Conservation (phyloP, 768 basidiomycete genomes). For the Pleurotus ostreatus region DNA sequence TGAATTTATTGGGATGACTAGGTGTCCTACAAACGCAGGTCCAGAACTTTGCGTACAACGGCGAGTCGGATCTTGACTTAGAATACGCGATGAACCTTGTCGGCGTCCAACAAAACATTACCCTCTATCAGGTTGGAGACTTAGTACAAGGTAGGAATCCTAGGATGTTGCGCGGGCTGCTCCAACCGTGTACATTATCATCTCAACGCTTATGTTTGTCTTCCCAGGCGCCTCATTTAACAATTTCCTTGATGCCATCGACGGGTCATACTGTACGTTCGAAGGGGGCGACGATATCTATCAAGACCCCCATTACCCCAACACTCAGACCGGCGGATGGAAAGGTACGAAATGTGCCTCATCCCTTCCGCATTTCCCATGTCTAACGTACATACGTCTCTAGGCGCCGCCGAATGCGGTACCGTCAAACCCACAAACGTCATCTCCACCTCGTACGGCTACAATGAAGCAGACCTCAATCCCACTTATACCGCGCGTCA, state of each 20-base stretch:
- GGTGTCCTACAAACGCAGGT: constrained; percentile 40
- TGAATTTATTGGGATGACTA: constrained; percentile 10
- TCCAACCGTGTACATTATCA: too few species aligned
- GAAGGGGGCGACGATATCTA: constrained; percentile 37
- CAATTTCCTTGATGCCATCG: constrained; percentile 46
- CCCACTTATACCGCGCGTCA: constrained; percentile 38
- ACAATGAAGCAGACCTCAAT: constrained; percentile 37
- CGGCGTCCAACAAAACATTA: constrained; percentile 32
- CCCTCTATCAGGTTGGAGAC: constrained; percentile 43
- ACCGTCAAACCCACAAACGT: constrained; percentile 37
- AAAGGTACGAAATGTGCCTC: constrained; percentile 16
- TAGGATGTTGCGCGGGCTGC: too few species aligned
- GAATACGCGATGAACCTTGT: constrained; percentile 51
- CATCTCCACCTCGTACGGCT: constrained; percentile 39
- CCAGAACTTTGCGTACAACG: constrained; percentile 41
- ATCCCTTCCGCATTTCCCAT: neutral
- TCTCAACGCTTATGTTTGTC: too few species aligned
- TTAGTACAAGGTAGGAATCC: constrained; percentile 27
- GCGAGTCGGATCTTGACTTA: constrained; percentile 55
- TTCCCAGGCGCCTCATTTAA: constrained; percentile 39
- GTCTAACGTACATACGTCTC: neutral
- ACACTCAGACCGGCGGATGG: constrained; percentile 25
- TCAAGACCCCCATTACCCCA: constrained; percentile 26
- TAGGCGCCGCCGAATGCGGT: constrained; percentile 32
- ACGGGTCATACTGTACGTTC: constrained; percentile 39